phyloP scores from a whole-genome alignment of 257 asterid genomes.

The Prunella vulgaris region DNA sequence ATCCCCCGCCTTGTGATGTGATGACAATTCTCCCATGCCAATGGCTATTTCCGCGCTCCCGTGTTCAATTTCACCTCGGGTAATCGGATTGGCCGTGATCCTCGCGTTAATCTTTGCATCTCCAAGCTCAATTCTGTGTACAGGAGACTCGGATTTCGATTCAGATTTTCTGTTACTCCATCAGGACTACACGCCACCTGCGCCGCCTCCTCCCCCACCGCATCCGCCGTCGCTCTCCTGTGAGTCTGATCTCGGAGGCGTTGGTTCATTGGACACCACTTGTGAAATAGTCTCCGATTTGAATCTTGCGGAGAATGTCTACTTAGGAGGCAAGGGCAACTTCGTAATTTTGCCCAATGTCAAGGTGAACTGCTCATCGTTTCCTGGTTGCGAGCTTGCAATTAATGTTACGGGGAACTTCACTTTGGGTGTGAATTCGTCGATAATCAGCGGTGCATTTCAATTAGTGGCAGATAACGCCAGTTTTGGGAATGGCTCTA shows the following conservation, averaged over 20 bases:
- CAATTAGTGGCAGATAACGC: conserved; percentile 63
- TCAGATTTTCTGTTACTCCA: conserved; percentile 50
- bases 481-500: conserved; percentile 53
- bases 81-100: conserved; percentile 25
- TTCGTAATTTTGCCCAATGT: conserved; percentile 69
- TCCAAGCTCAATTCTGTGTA: conserved; percentile 31
- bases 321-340: conserved; percentile 79
- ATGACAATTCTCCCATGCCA: conserved; percentile 47
- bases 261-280: conserved; percentile 88
- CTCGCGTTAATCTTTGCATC: conserved; percentile 19
- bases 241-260: conserved; percentile 82
- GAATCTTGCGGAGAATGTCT: conserved; percentile 59
- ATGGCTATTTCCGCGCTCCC: conserved; percentile 38
- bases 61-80: conserved; percentile 8
- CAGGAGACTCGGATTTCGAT: conserved; percentile 35
- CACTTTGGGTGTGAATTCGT: conserved; percentile 55
- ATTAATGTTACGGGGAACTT: conserved; percentile 77
- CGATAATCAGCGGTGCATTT: conserved; percentile 52
- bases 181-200: conserved; percentile 98
- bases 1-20: conserved; percentile 30
- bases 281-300: conserved; percentile 67
- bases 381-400: conserved; percentile 72
- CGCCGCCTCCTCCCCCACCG: conserved; percentile 99
- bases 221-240: conserved; percentile 89
- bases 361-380: conserved; percentile 54